phyloP scores from a whole-genome alignment of 495 filamentous ascomycete genomes.

The Penicillium cataractarum region DNA sequence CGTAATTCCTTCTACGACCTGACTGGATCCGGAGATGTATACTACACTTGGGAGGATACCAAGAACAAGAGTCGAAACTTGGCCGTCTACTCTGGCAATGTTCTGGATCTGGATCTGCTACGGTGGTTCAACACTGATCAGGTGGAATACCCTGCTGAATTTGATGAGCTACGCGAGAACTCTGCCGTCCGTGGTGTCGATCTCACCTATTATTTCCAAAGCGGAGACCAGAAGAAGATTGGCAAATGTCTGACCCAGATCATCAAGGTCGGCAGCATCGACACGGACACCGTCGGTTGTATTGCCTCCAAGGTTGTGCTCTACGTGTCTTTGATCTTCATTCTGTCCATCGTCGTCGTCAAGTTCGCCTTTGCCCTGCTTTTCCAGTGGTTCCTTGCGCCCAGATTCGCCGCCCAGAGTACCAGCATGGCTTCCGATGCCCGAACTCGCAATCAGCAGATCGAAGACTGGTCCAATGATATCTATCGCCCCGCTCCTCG shows the following conservation, averaged over 20 bases:
- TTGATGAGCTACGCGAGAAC: slow-evolving; percentile 80
- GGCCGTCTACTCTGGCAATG: slow-evolving; percentile 90
- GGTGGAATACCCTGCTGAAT: slow-evolving; percentile 76
- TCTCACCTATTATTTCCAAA: slow-evolving; percentile 85
- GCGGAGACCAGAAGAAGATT: slow-evolving; percentile 71
- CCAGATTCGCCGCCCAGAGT: slow-evolving; percentile 75
- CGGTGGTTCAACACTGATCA: slow-evolving; percentile 86
- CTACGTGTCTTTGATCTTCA: slow-evolving; percentile 91
- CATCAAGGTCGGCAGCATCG: slow-evolving; percentile 92
- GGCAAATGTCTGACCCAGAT: slow-evolving; percentile 89
- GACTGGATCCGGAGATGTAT: slow-evolving; percentile 69
- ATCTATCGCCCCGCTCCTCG: slow-evolving; percentile 90
- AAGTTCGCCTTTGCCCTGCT: slow-evolving; percentile 89
- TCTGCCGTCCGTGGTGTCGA: slow-evolving; percentile 80
- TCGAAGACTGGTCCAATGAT: slow-evolving; percentile 98
- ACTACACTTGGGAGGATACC: slow-evolving; percentile 94
- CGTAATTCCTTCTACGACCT: slow-evolving; percentile 76
- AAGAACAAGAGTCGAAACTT: slow-evolving; percentile 87
- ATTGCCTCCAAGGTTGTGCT: slow-evolving; percentile 97
- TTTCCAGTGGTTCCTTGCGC: slow-evolving; percentile 94
- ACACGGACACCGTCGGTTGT: slow-evolving; percentile 95
- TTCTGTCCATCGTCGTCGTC: slow-evolving; percentile 82
- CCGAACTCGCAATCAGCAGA: slow-evolving; percentile 85
- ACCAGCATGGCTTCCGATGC: slow-evolving; percentile 70
- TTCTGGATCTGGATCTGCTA: slow-evolving; percentile 89